A percentile compares a stretch with the other conserved stretches of the same genome.
Conservation (phyloP, 306 rosid species). For the Vigna trinervia region DNA sequence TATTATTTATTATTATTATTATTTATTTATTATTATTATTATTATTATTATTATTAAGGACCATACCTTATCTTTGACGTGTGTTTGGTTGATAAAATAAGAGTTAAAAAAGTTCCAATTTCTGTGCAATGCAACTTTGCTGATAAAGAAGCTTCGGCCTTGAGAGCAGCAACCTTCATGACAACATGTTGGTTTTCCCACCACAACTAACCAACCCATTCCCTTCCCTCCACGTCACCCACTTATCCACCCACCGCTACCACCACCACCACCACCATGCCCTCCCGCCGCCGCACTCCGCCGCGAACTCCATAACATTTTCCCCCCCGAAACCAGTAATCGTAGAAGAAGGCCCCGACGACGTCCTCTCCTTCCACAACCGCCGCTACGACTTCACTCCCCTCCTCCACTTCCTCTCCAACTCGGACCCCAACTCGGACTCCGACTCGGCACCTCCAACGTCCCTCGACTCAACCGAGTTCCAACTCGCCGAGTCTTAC, state of each 20-base stretch:
- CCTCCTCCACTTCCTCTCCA: slow-evolving; percentile 71
- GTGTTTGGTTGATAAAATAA: not conserved
- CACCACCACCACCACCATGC: slow-evolving; percentile 5
- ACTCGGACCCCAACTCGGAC: not conserved
- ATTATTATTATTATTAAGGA: not conserved
- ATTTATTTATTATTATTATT: not conserved
- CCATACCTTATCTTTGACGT: not conserved
- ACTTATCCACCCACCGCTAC: slow-evolving; percentile 16
- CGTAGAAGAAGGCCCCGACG: slow-evolving; percentile 51
- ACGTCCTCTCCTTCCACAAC: slow-evolving; percentile 57
- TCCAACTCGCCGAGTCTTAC: slow-evolving; percentile 81
- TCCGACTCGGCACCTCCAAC: slow-evolving; percentile 54
- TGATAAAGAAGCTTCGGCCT: not conserved
- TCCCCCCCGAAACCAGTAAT: slow-evolving; percentile 45
- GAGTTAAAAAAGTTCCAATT: not conserved
- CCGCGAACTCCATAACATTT: slow-evolving; percentile 41
- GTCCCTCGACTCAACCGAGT: slow-evolving; percentile 71
- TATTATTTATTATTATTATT: not conserved
- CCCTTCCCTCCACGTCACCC: slow-evolving; percentile 43
- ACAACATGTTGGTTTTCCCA: slow-evolving; percentile 53
- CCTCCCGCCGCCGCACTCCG: slow-evolving; percentile 32
- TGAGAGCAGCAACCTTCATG: not conserved
- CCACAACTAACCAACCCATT: slow-evolving; percentile 54
- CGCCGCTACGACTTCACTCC: slow-evolving; percentile 83
- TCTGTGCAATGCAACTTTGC: not conserved